Base-by-base conservation (phyloP, 1,139 yeast genomes). In the Martiniozyma asiatica region DNA sequence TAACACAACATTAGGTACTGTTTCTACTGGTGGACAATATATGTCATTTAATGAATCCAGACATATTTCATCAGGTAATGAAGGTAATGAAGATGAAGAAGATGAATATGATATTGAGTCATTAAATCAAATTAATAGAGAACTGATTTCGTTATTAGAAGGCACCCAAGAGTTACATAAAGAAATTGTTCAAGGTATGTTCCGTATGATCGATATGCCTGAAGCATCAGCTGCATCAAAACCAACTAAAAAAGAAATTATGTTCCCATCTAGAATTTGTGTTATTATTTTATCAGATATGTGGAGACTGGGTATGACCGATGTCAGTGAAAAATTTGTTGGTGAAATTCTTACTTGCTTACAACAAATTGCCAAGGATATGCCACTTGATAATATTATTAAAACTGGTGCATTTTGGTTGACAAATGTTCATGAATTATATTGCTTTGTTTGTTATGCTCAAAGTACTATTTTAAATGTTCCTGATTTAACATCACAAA, bases 381-480 rank as follows among this genome's bases (percentile, higher is more conserved):
- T 79, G 51, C 76, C 76, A 48, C 94, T 89, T 31, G 94, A 82
- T 37, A 94, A 84, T 40, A 76, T 84, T 25, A 77, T 87, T 47
- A 73, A 87, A 30, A 85, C 85, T 46, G 97, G 96, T 46, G 95
- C 97, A 0, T 89, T 89, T 63, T 89, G 99, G 99, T 65, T 92
- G 43, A 82, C 97, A 3, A 89, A 89, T 56, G 89, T 94, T 6
- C 96, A 92, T 52, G 98, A 92, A 54, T 68, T 89, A 46, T 81
- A 82, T 56, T 85, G 97, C 1, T 92, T 89, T 61, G 94, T 87
- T 38, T 76, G 89, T 13, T 81, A 85, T 55, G 98, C 97, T 5
- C 94, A 89, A 54, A 74, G 73, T 41, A 84, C 94, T 14, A 84
- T 89, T 41, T 63, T 82, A 32, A 84, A 82, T 31, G 85, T 82